A percentile compares a stretch with the other conserved stretches of the same genome.
phyloP scores from a whole-genome alignment of 371 early-diverging fungal genomes.

The Funneliformis caledonium region DNA sequence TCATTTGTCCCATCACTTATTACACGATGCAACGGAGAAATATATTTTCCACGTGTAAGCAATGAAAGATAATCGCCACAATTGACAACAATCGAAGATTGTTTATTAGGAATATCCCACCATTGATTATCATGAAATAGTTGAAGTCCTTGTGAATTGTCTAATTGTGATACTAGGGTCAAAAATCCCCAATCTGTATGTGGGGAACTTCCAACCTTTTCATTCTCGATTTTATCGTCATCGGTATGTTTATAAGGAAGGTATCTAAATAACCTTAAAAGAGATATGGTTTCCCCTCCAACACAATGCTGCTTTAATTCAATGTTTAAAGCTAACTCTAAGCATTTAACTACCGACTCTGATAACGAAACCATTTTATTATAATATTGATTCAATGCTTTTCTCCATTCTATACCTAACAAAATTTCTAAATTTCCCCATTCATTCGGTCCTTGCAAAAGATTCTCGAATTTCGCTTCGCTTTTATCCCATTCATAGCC shows the following conservation, averaged over 20 bases:
- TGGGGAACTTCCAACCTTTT: constrained; percentile 47
- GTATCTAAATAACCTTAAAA: constrained; percentile 61
- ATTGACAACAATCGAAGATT: constrained; percentile 56
- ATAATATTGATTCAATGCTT: constrained; percentile 47
- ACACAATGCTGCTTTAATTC: constrained; percentile 47
- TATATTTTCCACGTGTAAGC: constrained; percentile 53
- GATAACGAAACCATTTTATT: constrained; percentile 47
- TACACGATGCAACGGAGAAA: constrained; percentile 60
- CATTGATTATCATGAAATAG: constrained; percentile 49
- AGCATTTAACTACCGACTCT: constrained; percentile 46
- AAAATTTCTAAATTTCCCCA: constrained; percentile 49
- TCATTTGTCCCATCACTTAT: constrained; percentile 41
- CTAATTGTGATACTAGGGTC: constrained; percentile 54
- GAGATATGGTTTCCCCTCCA: constrained; percentile 53
- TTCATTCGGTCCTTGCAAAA: constrained; percentile 55
- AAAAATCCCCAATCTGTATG: constrained; percentile 64
- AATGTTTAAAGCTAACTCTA: constrained; percentile 45
- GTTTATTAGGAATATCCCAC: constrained; percentile 54
- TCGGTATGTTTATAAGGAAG: constrained; percentile 47
- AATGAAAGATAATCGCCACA: constrained; percentile 62
- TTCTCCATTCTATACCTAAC: constrained; percentile 41
- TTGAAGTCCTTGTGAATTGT: constrained; percentile 52
- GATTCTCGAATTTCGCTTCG: constrained; percentile 45
- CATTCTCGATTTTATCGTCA: constrained; percentile 40
- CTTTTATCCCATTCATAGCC: constrained; percentile 51